Evolutionary conservation across 2,329 filamentous ascomycete species (phyloP).

Genomic region (Pseudogymnoascus sp.): DNA sequence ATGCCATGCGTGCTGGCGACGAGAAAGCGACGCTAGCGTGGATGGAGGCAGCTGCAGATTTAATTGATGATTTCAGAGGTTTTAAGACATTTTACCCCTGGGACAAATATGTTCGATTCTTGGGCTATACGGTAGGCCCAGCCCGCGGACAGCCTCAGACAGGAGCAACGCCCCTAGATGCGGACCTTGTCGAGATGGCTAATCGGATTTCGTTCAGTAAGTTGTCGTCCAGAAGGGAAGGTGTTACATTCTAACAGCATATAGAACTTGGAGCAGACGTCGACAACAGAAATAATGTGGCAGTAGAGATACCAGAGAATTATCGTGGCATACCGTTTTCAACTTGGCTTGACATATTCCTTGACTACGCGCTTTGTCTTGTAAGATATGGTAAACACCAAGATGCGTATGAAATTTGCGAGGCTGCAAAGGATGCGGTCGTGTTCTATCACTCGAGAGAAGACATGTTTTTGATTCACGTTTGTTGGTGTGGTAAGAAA

Average conservation of each 20-base stretch:
- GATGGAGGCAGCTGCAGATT: slow-evolving; percentile 52
- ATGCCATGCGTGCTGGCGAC: slow-evolving; percentile 26
- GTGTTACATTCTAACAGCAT: slow-evolving; percentile 15
- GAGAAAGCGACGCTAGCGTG: slow-evolving; percentile 33
- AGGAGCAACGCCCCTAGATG: slow-evolving; percentile 21
- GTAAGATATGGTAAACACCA: slow-evolving; percentile 59
- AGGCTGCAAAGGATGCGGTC: slow-evolving; percentile 70
- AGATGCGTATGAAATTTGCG: slow-evolving; percentile 73
- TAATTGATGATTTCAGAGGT: slow-evolving; percentile 57
- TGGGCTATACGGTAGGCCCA: slow-evolving; percentile 33
- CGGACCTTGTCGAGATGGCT: slow-evolving; percentile 24
- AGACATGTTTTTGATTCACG: slow-evolving; percentile 64
- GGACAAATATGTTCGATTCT: slow-evolving; percentile 57
- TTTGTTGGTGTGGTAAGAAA: slow-evolving; percentile 64
- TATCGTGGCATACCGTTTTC: slow-evolving; percentile 77
- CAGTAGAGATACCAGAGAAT: slow-evolving; percentile 23
- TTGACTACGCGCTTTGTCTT: slow-evolving; percentile 75
- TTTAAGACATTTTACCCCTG: slow-evolving; percentile 59
- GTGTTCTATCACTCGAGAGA: slow-evolving; percentile 69
- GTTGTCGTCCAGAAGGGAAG: background rate
- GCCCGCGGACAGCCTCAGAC: slow-evolving; percentile 17
- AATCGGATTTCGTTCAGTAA: slow-evolving; percentile 25
- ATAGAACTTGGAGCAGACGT: slow-evolving; percentile 23
- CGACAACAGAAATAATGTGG: slow-evolving; percentile 13
- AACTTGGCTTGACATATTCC: slow-evolving; percentile 82